Base-by-base conservation (phyloP, 1,284 basidiomycete genomes). In the Wallemia ichthyophaga region DNA sequence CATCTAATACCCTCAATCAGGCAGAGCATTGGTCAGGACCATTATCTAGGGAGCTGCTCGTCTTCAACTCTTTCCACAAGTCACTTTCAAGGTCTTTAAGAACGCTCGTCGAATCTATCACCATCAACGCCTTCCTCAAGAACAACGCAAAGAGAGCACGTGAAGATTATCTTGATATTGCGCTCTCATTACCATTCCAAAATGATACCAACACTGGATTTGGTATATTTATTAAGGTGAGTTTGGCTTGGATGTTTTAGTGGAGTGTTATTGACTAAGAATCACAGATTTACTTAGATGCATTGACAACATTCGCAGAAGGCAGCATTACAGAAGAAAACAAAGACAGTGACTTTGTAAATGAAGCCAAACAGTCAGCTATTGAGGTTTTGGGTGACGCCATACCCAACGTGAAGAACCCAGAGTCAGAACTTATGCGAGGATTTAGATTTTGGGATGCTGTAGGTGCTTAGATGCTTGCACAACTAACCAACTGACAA, bases 371-470 rank as follows among this genome's bases (percentile, higher is more conserved):
- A 72, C 76, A 76, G 59, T 78, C 83, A 71, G 88, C 92, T 25
- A 74, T 95, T 28, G 83, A 83, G 62, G 83, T 94, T 66, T 83
- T 92, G 66, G 88, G 94, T 64, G 84, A 88, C 66, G 89, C 84
- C 56, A 98, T 99, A 76, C 69, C 70, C 1, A 89, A 87, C 24
- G 85, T 98, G 64, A 92, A 88, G 73, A 72, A 71, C 62, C 85
- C 92, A 5, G 79, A 80, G 69, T 72, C 72, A 60, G 92, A 99
- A 74, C 82, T 99, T 58, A 85, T 89, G 68, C 74, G 94, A 59
- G 91, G 89, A 2, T 96, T 98, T 75, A 76, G 94, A 65, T 98
- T 98, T 75, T 99, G 94, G 92, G 84, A 92, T 67, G 78, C 89
- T 69, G 88, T 92, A 69, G n/a, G 37, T 48, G 74, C 86, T 78